Percentiles rank a stretch among this genome's conserved stretches.
These are phyloP conservation scores for Chaetoscypha palmicola DNA, from an alignment of 2,329 filamentous ascomycete species.

Conservation along the genomic window DNA sequence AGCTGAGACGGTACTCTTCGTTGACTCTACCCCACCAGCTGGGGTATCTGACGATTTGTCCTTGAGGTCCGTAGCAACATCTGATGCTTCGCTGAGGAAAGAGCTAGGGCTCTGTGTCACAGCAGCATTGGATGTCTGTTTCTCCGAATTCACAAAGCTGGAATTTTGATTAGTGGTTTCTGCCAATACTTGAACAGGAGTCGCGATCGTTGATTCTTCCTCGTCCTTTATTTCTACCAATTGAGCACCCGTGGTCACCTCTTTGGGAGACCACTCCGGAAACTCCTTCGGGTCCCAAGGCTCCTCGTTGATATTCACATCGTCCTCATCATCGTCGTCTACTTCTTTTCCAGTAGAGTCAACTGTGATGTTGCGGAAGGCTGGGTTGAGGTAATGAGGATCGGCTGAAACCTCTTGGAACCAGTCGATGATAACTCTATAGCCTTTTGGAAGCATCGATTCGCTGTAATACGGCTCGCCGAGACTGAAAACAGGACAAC, in stretches of 20 bases:
- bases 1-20: too few relatives aligned
- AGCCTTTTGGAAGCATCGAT: conserved; percentile 51
- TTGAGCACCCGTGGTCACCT: background rate
- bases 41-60: too few relatives aligned
- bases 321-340: conserved; percentile 8
- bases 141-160: too few relatives aligned
- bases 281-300: background rate
- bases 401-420: conserved; percentile 49
- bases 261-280: background rate
- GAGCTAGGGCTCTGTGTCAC: too few relatives aligned
- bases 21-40: too few relatives aligned
- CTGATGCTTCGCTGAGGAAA: too few relatives aligned
- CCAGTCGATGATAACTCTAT: conserved; percentile 51
- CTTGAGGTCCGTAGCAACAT: too few relatives aligned
- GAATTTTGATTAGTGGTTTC: too few relatives aligned
- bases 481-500: conserved; percentile 64
- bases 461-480: conserved; percentile 55
- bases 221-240: background rate
- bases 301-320: too few relatives aligned
- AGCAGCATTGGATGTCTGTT: too few relatives aligned
- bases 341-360: conserved; percentile 4
- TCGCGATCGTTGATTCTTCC: too few relatives aligned
- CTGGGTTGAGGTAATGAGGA: conserved; percentile 34
- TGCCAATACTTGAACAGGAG: too few relatives aligned
- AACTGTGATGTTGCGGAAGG: conserved; percentile 10